Evolutionary conservation across 2,329 filamentous ascomycete species (phyloP), one percentile per base, ranked within the genome.

Genomic region (Colletotrichum camelliae): DNA sequence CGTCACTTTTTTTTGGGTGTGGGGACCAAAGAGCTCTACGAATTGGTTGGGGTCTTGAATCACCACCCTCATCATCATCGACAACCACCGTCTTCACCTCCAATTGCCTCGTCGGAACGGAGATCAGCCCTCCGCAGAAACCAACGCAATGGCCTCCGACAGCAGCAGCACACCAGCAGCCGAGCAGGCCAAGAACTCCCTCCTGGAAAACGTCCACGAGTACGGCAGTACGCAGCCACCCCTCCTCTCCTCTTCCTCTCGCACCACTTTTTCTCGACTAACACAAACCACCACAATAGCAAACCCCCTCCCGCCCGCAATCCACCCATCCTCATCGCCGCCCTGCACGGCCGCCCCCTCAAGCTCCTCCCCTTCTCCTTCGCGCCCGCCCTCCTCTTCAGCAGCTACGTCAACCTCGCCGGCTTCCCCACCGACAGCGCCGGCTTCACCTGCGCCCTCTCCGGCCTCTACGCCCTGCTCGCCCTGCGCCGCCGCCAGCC

Each of bases 401-500:
- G 87, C 70, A 88, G 87, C 81, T 92, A 92, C 83, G 87, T 91
- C 80, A 91, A 91, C 81, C 87, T 92, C 8, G 89, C 90, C 24
- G 90, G 90, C 74, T 91, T 89, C 84, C 88, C 87, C 76, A 90
- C 89, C 67, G 90, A 91, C 80, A 87, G 87, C 72, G 91, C 90
- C 4, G 91, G 89, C 67, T 83, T 92, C 72, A 87, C 88, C 0
- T 89, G 89, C 68, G 89, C 90, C 18, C 89, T 89, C 84, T 90
- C 88, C 60, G 90, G 90, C 35, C 85, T 91, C 18, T 92, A 92
- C 81, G 87, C 88, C 5, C 83, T 92, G 48, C 84, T 92, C 66
- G 89, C 90, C 2, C 81, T 90, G 76, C 88, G 90, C 5, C 83
- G 87, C 58, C 83, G 88, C 24, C 86, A 86, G 79, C 77, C 81